Percentiles rank a stretch among this genome's conserved stretches.
Evolutionary conservation across 768 basidiomycete genomes (phyloP).

Genomic region (Cystobasidium onofrii): DNA sequence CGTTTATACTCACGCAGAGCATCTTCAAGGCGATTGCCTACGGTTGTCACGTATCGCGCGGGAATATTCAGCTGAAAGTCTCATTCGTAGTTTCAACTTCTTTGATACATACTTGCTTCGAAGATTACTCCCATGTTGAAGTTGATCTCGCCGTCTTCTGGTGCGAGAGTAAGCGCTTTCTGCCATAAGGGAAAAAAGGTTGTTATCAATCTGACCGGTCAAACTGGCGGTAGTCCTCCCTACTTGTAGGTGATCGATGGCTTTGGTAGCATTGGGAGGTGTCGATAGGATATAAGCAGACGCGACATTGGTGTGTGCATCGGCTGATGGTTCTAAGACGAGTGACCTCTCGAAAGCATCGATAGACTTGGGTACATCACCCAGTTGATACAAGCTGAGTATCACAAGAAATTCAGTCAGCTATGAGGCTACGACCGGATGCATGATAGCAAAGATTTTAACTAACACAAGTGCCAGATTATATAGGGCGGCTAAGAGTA

Average conservation of each 20-base stretch:
- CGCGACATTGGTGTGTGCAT: slow-evolving; percentile 29
- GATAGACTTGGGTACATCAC: neutral
- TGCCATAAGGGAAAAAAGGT: neutral
- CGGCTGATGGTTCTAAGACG: slow-evolving; percentile 20
- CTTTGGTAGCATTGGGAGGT: slow-evolving; percentile 20
- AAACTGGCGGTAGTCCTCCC: neutral
- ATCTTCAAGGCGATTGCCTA: slow-evolving; percentile 17
- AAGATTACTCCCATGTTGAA: slow-evolving; percentile 32
- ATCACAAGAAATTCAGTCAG: neutral
- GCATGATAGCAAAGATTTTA: too few relatives aligned
- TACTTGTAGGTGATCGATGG: slow-evolving; percentile 26
- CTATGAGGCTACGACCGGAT: neutral
- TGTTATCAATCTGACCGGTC: neutral
- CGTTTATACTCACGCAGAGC: slow-evolving; percentile 19
- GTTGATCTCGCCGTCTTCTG: slow-evolving; percentile 28
- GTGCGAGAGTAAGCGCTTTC: slow-evolving; percentile 22
- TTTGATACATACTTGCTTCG: slow-evolving; percentile 19
- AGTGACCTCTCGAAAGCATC: slow-evolving; percentile 17
- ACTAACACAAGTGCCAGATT: slow-evolving; percentile 18
- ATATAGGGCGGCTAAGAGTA: slow-evolving; percentile 10
- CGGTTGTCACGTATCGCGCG: too few relatives aligned
- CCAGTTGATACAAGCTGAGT: slow-evolving; percentile 19
- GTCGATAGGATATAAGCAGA: slow-evolving; percentile 28
- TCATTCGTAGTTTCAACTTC: too few relatives aligned
- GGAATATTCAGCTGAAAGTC: too few relatives aligned